These are phyloP conservation scores for Curvularia hawaiiensis DNA, from an alignment of 2,329 filamentous ascomycete genomes.

Conservation along the genomic window DNA sequence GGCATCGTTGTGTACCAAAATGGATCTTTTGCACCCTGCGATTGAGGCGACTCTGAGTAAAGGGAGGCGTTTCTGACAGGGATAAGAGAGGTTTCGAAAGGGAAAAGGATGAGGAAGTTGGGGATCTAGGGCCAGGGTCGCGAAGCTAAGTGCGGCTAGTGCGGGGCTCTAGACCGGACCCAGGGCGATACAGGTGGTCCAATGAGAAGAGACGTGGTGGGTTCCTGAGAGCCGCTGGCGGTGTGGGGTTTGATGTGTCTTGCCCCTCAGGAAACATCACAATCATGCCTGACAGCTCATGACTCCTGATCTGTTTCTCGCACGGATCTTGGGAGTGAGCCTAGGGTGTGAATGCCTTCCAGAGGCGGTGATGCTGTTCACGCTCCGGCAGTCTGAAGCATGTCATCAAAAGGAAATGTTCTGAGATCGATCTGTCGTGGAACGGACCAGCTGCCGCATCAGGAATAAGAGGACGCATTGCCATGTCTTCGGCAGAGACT, in stretches of 20 bases:
- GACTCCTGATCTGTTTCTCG: background rate
- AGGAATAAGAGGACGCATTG: background rate
- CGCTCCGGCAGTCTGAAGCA: background rate
- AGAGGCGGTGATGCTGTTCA: background rate
- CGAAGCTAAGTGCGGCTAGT: constrained; percentile 6
- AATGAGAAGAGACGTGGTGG: background rate
- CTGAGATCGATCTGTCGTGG: background rate
- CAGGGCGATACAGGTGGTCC: background rate
- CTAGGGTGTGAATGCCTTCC: background rate
- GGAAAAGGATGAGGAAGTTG: constrained; percentile 9
- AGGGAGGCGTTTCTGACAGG: background rate
- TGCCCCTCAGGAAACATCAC: background rate
- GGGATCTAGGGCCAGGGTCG: constrained; percentile 6
- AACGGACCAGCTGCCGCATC: background rate
- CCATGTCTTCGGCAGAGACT: background rate
- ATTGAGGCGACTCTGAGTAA: background rate
- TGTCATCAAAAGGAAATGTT: background rate
- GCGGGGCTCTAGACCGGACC: constrained; percentile 2
- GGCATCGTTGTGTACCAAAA: constrained; percentile 23
- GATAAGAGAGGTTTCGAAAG: constrained; percentile 3
- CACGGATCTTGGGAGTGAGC: background rate
- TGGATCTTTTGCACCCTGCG: background rate
- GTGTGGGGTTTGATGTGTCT: background rate
- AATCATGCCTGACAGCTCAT: background rate
- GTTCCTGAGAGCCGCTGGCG: background rate